A percentile compares a stretch with the other conserved stretches of the same genome.
Evolutionary conservation across 2,329 filamentous ascomycete genomes (phyloP).

Genomic region (Aspergillus eucalypticola): DNA sequence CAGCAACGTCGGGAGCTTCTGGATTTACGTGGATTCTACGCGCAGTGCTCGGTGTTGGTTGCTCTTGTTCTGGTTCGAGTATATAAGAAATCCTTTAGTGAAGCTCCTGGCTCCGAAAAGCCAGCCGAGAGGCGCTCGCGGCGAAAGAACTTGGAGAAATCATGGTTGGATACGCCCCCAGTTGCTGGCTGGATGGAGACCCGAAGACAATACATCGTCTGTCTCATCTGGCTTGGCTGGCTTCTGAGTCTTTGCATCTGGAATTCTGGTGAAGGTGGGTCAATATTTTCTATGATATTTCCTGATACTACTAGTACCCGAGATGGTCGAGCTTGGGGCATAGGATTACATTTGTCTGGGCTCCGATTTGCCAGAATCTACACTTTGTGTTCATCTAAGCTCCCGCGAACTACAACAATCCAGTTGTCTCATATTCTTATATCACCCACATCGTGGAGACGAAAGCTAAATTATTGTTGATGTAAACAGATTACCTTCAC

Average conservation of each 20-base stretch:
- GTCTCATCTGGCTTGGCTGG: conserved; percentile 54
- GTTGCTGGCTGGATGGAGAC: conserved; percentile 49
- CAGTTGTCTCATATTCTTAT: background rate
- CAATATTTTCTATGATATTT: background rate
- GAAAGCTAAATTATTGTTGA: background rate
- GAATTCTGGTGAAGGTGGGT: conserved; percentile 57
- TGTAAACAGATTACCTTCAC: conserved; percentile 60
- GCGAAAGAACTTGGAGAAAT: conserved; percentile 14
- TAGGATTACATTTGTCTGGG: background rate
- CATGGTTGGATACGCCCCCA: conserved; percentile 51
- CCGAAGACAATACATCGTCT: conserved; percentile 53
- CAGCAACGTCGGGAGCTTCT: conserved; percentile 54
- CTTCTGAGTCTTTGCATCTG: conserved; percentile 52
- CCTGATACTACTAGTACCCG: background rate
- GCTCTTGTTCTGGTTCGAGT: conserved; percentile 45
- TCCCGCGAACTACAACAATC: background rate
- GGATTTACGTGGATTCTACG: conserved; percentile 57
- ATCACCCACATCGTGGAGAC: background rate
- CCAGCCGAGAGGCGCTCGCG: conserved; percentile 6
- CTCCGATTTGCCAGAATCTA: background rate
- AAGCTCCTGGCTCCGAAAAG: conserved; percentile 5
- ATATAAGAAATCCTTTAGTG: conserved; percentile 24
- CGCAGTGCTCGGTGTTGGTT: conserved; percentile 56
- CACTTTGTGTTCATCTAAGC: background rate
- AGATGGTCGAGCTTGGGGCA: background rate